Evolutionary conservation across 2,329 filamentous ascomycete species (phyloP).

Genomic region (Lachnellula arida): DNA sequence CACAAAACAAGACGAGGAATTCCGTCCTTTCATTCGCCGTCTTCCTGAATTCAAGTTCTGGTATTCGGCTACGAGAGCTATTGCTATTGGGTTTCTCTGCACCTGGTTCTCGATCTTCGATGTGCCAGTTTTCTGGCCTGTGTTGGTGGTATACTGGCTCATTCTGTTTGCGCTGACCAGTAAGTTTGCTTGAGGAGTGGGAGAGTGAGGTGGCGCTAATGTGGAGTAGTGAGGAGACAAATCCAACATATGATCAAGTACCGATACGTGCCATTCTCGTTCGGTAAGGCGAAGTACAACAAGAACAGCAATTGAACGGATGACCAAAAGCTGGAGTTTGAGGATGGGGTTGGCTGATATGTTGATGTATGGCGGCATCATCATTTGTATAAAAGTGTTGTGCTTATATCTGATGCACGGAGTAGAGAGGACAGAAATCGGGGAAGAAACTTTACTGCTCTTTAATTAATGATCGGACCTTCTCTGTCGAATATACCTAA

Average conservation of each 20-base stretch:
- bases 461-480: slow-evolving; percentile 19
- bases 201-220: slow-evolving; percentile 10
- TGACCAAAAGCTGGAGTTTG: not conserved
- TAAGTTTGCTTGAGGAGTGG: slow-evolving; percentile 44
- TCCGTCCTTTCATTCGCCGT: slow-evolving; percentile 91
- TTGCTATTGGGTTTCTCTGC: slow-evolving; percentile 78
- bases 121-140: slow-evolving; percentile 97
- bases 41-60: slow-evolving; percentile 99
- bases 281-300: slow-evolving; percentile 80
- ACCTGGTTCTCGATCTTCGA: slow-evolving; percentile 94
- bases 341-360: slow-evolving; percentile 1
- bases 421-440: slow-evolving; percentile 2
- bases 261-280: slow-evolving; percentile 90
- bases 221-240: slow-evolving; percentile 82
- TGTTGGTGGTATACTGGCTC: slow-evolving; percentile 97
- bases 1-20: slow-evolving; percentile 95
- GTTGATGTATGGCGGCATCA: slow-evolving; percentile 8
- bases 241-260: slow-evolving; percentile 99
- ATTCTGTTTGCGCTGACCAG: slow-evolving; percentile 94
- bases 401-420: not conserved
- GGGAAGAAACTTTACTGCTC: slow-evolving; percentile 14
- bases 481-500: slow-evolving; percentile 17
- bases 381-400: slow-evolving; percentile 16
- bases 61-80: slow-evolving; percentile 88
- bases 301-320: slow-evolving; percentile 48